A percentile compares a stretch with the other conserved stretches of the same genome.
phyloP scores from a whole-genome alignment of 257 asterid genomes.

The Agastache rugosa region DNA sequence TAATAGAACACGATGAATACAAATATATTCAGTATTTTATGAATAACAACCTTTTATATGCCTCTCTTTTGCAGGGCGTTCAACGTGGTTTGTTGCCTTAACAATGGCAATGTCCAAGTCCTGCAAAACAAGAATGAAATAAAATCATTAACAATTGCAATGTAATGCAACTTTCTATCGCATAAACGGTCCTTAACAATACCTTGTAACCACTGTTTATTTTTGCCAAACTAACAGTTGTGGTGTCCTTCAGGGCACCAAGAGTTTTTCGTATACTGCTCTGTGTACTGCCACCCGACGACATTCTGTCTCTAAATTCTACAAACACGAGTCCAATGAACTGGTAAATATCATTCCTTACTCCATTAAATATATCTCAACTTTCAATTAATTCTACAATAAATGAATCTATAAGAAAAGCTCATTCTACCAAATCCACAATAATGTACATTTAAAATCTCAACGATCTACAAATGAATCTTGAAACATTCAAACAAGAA shows the following conservation, averaged over 20 bases:
- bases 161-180: constrained; percentile 6
- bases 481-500: constrained; percentile 24
- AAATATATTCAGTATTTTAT: neutral
- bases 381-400: constrained; percentile 24
- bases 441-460: constrained; percentile 7
- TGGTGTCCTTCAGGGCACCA: constrained; percentile 93
- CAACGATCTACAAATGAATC: constrained; percentile 9
- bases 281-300: constrained; percentile 83
- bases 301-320: constrained; percentile 66
- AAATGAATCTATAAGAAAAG: constrained; percentile 30
- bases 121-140: constrained; percentile 41
- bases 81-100: constrained; percentile 96
- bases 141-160: constrained; percentile 22
- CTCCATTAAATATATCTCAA: constrained; percentile 37
- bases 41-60: constrained; percentile 75
- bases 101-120: constrained; percentile 97
- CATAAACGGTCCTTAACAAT: constrained; percentile 8
- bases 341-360: constrained; percentile 29
- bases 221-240: constrained; percentile 96
- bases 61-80: constrained; percentile 95
- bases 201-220: constrained; percentile 96
- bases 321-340: constrained; percentile 27
- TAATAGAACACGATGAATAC: constrained; percentile 7
- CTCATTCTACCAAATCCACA: constrained; percentile 28
- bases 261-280: constrained; percentile 91